Percentiles rank a stretch among this genome's conserved stretches.
phyloP scores from a whole-genome alignment of 1,284 basidiomycete genomes.

The Ganoderma sp. region DNA sequence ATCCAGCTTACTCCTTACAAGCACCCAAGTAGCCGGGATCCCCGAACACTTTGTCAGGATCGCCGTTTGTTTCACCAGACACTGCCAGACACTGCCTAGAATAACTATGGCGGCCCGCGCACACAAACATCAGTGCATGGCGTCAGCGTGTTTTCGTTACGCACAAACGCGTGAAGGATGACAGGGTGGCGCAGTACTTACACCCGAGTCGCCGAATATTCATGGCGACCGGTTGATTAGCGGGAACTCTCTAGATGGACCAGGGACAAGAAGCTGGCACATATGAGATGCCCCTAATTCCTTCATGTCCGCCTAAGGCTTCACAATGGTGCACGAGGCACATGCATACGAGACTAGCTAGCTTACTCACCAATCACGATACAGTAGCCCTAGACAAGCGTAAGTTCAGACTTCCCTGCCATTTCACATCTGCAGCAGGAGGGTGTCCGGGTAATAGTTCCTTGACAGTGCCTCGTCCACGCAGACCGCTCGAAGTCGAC shows the following conservation, averaged over 20 bases:
- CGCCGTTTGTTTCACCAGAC: not conserved
- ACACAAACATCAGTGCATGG: not conserved
- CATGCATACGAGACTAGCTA: no score
- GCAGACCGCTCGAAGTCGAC: no score
- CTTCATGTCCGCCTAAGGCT: no score
- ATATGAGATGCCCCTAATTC: no score
- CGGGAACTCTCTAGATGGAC: no score
- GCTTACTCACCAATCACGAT: not conserved
- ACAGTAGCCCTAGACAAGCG: not conserved
- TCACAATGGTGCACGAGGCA: no score
- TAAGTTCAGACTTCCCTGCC: no score
- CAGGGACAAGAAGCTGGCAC: no score
- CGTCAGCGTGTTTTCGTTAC: conserved; percentile 6
- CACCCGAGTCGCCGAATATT: not conserved
- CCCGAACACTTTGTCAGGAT: conserved; percentile 10
- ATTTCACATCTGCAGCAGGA: not conserved
- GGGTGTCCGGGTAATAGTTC: not conserved
- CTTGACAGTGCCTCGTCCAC: no score
- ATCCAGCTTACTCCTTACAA: not conserved
- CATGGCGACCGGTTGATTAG: no score
- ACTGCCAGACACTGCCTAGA: not conserved
- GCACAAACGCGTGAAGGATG: not conserved
- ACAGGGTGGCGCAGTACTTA: not conserved
- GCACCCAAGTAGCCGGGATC: conserved; percentile 9
- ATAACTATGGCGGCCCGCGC: not conserved